Evolutionary conservation across 164 flowering plant genomes (phyloP), one percentile per base, ranked within the genome.

Genomic region (Nelumbo lutea): DNA sequence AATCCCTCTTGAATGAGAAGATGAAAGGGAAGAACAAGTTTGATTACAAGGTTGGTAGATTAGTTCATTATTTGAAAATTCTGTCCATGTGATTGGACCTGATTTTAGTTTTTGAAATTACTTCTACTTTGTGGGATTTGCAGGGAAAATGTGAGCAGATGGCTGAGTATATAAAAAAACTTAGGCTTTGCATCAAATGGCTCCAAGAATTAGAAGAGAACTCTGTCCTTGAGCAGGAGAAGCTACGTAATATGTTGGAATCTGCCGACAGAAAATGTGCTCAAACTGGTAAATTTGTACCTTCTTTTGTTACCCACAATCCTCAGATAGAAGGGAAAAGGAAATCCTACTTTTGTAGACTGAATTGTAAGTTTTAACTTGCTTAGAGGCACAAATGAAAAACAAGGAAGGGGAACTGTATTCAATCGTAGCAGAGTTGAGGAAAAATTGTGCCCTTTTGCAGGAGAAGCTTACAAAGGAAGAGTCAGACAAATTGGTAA

Each of bases 81-180:
- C 58, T 74, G 45, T 68, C 6, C 3, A 8, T 42, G 40, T 3
- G 48, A 46, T 46, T 4, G 4, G 48, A 1, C 7, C 7, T 46
- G 48, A 7, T 46, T 46, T 46, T 46, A 7, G 7, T 46, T 46
- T 46, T 46, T 46, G 48, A 1, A 1, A 3, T 13, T 11, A 10
- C 14, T 52, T 11, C 3, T 52, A 1, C 3, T 11, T 9, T 46
- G 46, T 15, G 43, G 13, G 7, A 9, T 79, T 71, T 72, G 14
- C 71, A 92, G 97, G 92, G 87, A 58, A 90, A 83, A 75, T 76
- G 83, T 69, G 97, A 92, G 57, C 83, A 81, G 44, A 82, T 86
- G 89, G 65, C 76, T 46, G 96, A 85, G 10, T 83, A 86, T 53
- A 83, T 88, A 2, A 90, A 73, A 68, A 84, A 80, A 82, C 86